Evolutionary conservation across 495 filamentous ascomycete species (phyloP).

Genomic region (Achaetomiella virescens): DNA sequence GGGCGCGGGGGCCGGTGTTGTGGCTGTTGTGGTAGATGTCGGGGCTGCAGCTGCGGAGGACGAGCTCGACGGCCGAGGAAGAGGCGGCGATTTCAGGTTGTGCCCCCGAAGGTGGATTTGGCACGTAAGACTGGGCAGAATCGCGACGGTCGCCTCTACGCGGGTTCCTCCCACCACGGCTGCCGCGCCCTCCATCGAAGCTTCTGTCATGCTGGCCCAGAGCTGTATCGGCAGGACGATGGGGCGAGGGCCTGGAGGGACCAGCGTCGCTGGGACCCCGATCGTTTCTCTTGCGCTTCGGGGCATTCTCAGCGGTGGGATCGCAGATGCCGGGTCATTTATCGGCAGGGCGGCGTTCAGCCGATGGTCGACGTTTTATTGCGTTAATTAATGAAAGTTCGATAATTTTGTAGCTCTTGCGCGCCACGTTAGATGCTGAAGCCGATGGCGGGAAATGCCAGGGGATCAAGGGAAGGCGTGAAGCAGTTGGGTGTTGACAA

Average conservation of each 20-base stretch:
- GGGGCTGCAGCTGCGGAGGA: constrained; percentile 32
- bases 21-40: background rate
- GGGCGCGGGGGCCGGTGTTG: background rate
- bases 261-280: constrained; percentile 37
- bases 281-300: constrained; percentile 51
- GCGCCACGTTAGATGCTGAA: background rate
- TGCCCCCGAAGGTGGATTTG: constrained; percentile 7
- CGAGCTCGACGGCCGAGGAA: constrained; percentile 40
- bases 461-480: background rate
- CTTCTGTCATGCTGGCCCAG: constrained; percentile 47
- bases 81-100: constrained; percentile 34
- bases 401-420: background rate
- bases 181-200: constrained; percentile 34
- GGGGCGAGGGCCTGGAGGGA: constrained; percentile 43
- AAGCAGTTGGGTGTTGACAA: constrained; percentile 3
- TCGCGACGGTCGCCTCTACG: constrained; percentile 42
- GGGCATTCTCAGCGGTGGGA: constrained; percentile 35
- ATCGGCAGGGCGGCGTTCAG: constrained; percentile 18
- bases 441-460: constrained; percentile 8
- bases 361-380: constrained; percentile 9
- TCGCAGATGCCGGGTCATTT: constrained; percentile 20
- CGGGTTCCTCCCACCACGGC: constrained; percentile 33
- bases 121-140: constrained; percentile 30
- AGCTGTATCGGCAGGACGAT: constrained; percentile 44
- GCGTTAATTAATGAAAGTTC: background rate